Base-by-base conservation (phyloP, 345 rosid species). In the Ceriops tagal region DNA sequence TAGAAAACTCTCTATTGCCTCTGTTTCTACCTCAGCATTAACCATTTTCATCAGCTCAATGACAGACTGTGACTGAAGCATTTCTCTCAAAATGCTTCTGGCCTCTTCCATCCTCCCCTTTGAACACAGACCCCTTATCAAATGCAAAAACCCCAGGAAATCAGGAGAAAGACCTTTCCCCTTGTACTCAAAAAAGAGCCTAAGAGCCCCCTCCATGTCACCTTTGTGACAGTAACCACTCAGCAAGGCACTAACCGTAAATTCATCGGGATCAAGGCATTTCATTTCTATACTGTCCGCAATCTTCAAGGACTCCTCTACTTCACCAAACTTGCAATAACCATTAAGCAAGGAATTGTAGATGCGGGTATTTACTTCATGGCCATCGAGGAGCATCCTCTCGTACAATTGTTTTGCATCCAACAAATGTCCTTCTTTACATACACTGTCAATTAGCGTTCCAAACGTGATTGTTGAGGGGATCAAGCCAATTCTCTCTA, bases 61-160 rank as follows among this genome's bases (percentile, higher is more conserved):
- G 65, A 82, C 81, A 53, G 89, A 78, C 75, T 78, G 64, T 62
- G 88, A 79, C 75, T 77, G 87, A 76, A 93, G 88, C 98, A 91
- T 91, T 71, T 93, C 96, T 82, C 93, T 85, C 79, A 93, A 78
- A 63, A 87, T 74, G 61, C 75, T 78, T 69, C 95, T 84, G 1
- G 98, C 86, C 82, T 93, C 97, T 80, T 93, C 97, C 87, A 93
- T 89, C 78, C 96, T 83, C 72, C 98, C 96, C 79, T 93, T 91
- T 8, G 83, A 81, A 80, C 77, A 80, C 22, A 93, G 85, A 47
- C 98, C 98, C 71, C 87, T 83, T 55, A 86, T 76, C 82, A 91
- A 75, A 80, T 74, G 71, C 71, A 88, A 66, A 75, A 85, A 91
- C 31, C 97, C 97, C 85, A 89, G 79, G 68, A 87, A 84, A 83